These are phyloP conservation scores for Colletotrichum gloeosporioides DNA, from an alignment of 2,329 filamentous ascomycete species.

Conservation along the genomic window DNA sequence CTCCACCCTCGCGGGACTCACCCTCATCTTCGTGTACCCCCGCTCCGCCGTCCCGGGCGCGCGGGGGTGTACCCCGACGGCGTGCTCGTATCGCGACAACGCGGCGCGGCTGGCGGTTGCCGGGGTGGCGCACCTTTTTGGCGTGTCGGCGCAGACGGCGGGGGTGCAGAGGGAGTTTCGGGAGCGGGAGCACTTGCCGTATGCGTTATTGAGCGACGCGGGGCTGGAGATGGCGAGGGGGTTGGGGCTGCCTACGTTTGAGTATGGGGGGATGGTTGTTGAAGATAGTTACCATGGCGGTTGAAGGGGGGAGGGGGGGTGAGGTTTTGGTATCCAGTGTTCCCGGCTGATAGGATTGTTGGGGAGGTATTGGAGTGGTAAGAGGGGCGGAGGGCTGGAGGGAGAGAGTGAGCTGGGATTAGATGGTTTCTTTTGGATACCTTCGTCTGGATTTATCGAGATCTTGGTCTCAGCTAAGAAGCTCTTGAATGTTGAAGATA, in stretches of 20 bases:
- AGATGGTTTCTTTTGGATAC: no score
- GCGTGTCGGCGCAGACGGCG: neutral
- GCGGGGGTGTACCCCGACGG: neutral
- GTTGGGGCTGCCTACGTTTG: neutral
- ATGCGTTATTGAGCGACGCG: neutral
- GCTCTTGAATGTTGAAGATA: no score
- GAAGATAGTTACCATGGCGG: neutral
- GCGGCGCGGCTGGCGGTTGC: neutral
- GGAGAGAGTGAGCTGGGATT: no score
- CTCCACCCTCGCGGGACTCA: accelerated
- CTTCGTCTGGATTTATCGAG: no score
- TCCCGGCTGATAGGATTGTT: neutral
- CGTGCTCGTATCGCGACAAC: neutral
- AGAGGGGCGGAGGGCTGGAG: no score
- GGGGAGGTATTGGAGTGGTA: neutral
- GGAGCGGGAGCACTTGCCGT: neutral
- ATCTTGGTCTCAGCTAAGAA: no score
- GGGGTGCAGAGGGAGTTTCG: neutral
- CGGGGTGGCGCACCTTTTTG: neutral
- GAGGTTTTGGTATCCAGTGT: neutral
- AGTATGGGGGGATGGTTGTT: neutral
- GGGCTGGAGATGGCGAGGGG: neutral
- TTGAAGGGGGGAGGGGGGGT: neutral
- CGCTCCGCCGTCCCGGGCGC: neutral
- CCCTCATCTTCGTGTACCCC: neutral